phyloP scores from a whole-genome alignment of 2,329 filamentous ascomycete species.

The Chrysosporium keratinophilum region DNA sequence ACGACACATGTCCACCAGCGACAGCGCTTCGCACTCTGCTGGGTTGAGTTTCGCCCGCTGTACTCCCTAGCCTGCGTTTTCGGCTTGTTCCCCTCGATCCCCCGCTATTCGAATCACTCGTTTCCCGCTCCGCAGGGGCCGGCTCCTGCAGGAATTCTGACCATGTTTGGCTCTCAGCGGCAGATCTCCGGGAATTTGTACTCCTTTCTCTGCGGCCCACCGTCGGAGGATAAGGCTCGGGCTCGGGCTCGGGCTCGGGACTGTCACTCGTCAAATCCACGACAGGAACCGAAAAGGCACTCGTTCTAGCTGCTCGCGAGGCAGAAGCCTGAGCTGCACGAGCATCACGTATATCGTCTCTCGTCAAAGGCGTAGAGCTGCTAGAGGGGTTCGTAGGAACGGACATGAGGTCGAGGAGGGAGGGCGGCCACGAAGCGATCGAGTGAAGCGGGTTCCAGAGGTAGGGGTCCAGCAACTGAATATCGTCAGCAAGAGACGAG shows the following conservation, averaged over 20 bases:
- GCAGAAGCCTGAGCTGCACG: background rate
- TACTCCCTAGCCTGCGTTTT: conserved; percentile 10
- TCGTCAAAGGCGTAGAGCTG: background rate
- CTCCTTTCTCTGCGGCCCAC: background rate
- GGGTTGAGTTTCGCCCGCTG: background rate
- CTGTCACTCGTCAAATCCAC: conserved; percentile 8
- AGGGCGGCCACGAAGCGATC: background rate
- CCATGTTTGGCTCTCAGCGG: conserved; percentile 8
- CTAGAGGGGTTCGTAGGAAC: background rate
- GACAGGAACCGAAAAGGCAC: background rate
- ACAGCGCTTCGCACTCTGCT: background rate
- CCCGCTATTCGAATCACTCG: background rate
- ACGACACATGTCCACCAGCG: background rate
- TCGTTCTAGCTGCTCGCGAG: background rate
- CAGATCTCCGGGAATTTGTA: background rate
- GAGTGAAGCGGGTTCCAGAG: background rate
- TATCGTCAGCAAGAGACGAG: conserved; percentile 21
- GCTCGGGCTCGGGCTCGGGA: background rate
- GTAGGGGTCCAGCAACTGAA: background rate
- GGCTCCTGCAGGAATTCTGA: conserved; percentile 11
- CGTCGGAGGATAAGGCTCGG: background rate
- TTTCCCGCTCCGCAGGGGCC: background rate
- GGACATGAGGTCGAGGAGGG: conserved; percentile 4
- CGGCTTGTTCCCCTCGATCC: background rate
- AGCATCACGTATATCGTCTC: background rate